Conservation (phyloP, 2,329 filamentous ascomycete genomes). For the Alternaria sp. region DNA sequence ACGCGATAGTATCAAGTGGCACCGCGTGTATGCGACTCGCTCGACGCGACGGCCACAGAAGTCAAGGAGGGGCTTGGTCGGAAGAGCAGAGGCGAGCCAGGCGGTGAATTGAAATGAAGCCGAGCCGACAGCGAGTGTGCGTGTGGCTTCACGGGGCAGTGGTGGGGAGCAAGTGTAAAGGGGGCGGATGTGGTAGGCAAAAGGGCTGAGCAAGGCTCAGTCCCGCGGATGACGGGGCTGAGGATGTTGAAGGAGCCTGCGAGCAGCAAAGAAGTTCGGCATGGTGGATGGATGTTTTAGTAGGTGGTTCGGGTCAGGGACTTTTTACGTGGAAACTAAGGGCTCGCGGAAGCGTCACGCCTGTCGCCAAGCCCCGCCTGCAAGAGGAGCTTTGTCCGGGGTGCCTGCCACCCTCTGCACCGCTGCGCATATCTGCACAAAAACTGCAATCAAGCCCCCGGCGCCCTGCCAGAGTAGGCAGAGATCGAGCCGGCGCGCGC, state of each 20-base stretch:
- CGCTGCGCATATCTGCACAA: background rate
- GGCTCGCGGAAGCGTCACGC: constrained; percentile 22
- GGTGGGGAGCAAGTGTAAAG: constrained; percentile 37
- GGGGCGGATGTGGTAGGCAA: constrained; percentile 2
- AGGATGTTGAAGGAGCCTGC: constrained; percentile 53
- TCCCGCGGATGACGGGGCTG: constrained; percentile 59
- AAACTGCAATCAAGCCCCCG: constrained; percentile 4
- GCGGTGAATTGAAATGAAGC: constrained; percentile 34
- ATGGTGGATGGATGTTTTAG: constrained; percentile 49
- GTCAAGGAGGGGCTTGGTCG: constrained; percentile 18
- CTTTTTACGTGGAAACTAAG: constrained; percentile 35
- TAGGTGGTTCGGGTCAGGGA: constrained; percentile 42
- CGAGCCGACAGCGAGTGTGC: constrained; percentile 30
- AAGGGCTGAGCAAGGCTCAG: constrained; percentile 48
- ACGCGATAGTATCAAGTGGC: background rate
- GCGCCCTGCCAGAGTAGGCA: constrained; percentile 1
- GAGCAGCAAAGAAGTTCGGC: constrained; percentile 46
- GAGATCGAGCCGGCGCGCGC: background rate
- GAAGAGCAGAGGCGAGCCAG: constrained; percentile 24
- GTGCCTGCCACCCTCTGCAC: constrained; percentile 9
- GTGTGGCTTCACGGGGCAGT: constrained; percentile 13
- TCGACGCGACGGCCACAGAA: constrained; percentile 12
- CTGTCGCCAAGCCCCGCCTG: constrained; percentile 24
- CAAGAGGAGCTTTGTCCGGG: constrained; percentile 22
- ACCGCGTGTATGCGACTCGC: constrained; percentile 18